Base-by-base conservation (phyloP, 192 early-diverging fungal genomes). In the Backusella australiensis region DNA sequence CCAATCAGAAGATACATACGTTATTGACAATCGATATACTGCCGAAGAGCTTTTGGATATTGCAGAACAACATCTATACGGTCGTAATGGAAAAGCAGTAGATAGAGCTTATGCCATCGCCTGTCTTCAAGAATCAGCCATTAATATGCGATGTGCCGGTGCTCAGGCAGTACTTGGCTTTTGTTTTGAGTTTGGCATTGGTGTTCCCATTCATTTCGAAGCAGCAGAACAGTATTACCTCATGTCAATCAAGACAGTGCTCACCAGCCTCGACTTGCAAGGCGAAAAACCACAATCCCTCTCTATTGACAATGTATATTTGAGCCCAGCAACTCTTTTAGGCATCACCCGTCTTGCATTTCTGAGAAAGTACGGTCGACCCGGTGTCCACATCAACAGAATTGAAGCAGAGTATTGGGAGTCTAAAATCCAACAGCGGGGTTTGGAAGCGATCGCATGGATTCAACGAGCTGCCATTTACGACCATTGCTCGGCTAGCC, bases 121-220 rank as follows among this genome's bases (percentile, higher is more conserved):
- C 44, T 70, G 70, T 52, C 53, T 72, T 39, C 41, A 67, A 77
- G 49, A 69, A 46, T 87, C 92, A 39, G 69, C 86, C 6, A 66
- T 77, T 34, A 53, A 80, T 26, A 78, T 79, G 26, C 6, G 41
- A 44, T 84, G 87, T 49, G 17, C 80, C 12, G 82, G 85, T n/a
- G 86, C 88, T 38, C 84, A 91, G 70, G 91, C 92, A 0, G 75
- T 94, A 3, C 81, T 95, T 5, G 95, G 90, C 8, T 95, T 96
- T 76, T 94, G 93, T 77, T 91, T 91, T 84, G 95, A 96, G 75
- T 96, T 96, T 84, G 94, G 91, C 15, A 78, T 96, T 8, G 95
- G 95, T 3, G 72, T 91, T 12, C 76, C 81, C n/a, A 79, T 78
- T 17, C 86, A 96, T 53, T 91, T 86, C 80, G 77, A 85, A 53